These are phyloP conservation scores for Eurotiales sp. DNA, from an alignment of 2,329 filamentous ascomycete species.

Conservation along the genomic window DNA sequence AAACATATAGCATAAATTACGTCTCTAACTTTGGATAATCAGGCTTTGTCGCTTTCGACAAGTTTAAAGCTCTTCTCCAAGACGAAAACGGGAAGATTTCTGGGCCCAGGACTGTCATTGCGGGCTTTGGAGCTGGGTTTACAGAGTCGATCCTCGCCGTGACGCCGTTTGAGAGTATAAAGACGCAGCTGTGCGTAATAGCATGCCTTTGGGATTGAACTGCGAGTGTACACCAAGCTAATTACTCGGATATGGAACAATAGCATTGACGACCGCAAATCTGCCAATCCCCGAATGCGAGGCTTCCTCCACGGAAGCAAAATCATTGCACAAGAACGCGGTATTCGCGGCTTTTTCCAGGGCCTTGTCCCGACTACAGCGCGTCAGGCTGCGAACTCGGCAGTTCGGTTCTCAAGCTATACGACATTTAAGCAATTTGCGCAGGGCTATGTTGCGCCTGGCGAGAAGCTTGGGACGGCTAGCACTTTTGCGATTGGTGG, in stretches of 20 bases:
- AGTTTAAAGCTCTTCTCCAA: slow-evolving; percentile 78
- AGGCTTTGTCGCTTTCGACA: slow-evolving; percentile 94
- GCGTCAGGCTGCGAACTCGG: slow-evolving; percentile 89
- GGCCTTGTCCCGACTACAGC: slow-evolving; percentile 94
- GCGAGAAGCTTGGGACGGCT: slow-evolving; percentile 84
- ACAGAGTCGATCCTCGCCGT: slow-evolving; percentile 92
- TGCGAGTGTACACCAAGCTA: too few species aligned
- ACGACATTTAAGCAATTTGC: slow-evolving; percentile 87
- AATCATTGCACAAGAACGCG: slow-evolving; percentile 83
- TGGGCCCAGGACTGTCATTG: slow-evolving; percentile 84
- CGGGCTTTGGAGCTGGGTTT: slow-evolving; percentile 89
- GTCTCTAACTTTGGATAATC: slow-evolving; percentile 6
- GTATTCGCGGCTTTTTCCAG: slow-evolving; percentile 90
- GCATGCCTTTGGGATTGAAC: slow-evolving; percentile 27
- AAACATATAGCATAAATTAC: too few species aligned
- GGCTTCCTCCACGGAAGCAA: slow-evolving; percentile 88
- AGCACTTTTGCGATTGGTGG: slow-evolving; percentile 91
- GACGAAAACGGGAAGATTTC: slow-evolving; percentile 85
- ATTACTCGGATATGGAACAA: too few species aligned
- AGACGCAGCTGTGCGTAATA: slow-evolving; percentile 91
- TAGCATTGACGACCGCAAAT: slow-evolving; percentile 92
- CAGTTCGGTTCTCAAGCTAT: slow-evolving; percentile 85
- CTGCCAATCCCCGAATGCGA: slow-evolving; percentile 75
- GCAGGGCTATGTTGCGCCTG: slow-evolving; percentile 85
- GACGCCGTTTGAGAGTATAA: slow-evolving; percentile 96